These are phyloP conservation scores for Sesbania bispinosa DNA, from an alignment of 306 rosid genomes.

Conservation along the genomic window DNA sequence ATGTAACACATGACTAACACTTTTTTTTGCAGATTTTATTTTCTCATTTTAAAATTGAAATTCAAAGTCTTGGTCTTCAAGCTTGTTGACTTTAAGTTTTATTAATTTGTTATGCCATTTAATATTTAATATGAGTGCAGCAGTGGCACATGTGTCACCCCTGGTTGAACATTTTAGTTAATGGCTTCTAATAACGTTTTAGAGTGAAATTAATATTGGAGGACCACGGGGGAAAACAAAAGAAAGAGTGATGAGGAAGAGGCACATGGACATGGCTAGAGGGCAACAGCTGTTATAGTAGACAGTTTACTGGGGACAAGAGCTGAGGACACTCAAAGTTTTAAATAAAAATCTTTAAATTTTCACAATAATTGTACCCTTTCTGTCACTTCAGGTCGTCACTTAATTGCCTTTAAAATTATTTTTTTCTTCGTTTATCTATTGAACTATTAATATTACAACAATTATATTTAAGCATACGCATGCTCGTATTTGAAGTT, in stretches of 20 bases:
- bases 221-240: slow-evolving; percentile 13
- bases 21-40: neutral
- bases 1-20: neutral
- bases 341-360: neutral
- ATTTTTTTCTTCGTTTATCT: neutral
- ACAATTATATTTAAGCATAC: no score
- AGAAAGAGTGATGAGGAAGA: slow-evolving; percentile 5
- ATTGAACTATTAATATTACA: no score
- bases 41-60: slow-evolving; percentile 6
- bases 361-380: neutral
- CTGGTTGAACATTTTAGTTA: no score
- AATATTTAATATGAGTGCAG: no score
- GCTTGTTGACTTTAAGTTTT: slow-evolving; percentile 33
- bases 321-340: slow-evolving; percentile 28
- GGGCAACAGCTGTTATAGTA: slow-evolving; percentile 35
- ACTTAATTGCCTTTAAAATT: neutral
- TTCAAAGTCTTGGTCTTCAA: slow-evolving; percentile 41
- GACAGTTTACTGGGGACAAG: no score
- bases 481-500: neutral
- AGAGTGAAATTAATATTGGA: no score
- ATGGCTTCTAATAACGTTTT: no score
- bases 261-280: slow-evolving; percentile 27
- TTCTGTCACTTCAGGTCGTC: neutral
- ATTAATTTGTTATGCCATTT: no score
- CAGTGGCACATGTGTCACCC: no score